phyloP scores from a whole-genome alignment of 768 basidiomycete genomes.

The Lactifluus pinguis region DNA sequence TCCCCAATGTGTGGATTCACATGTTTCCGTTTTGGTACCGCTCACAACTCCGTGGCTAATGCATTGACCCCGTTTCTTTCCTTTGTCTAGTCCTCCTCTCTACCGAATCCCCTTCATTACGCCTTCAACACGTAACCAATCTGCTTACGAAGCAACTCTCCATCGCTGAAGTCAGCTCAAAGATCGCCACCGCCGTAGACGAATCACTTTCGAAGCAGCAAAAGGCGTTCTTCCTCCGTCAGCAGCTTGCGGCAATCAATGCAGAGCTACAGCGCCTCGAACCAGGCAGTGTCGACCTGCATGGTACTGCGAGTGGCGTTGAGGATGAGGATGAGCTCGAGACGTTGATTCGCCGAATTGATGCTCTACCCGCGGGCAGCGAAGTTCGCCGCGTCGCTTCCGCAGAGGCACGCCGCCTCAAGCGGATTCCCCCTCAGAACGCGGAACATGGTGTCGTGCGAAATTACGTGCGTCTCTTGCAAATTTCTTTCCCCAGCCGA shows the following conservation, averaged over 20 bases:
- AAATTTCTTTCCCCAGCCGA: not conserved
- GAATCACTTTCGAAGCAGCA: slow-evolving; percentile 83
- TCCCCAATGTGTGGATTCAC: not conserved
- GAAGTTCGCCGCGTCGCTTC: slow-evolving; percentile 80
- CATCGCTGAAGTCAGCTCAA: slow-evolving; percentile 73
- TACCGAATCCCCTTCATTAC: slow-evolving; percentile 49
- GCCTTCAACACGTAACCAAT: slow-evolving; percentile 57
- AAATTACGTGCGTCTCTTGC: slow-evolving; percentile 50
- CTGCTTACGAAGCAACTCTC: slow-evolving; percentile 68
- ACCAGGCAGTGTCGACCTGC: not conserved
- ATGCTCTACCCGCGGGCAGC: slow-evolving; percentile 59
- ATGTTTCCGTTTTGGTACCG: not conserved
- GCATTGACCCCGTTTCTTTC: not conserved
- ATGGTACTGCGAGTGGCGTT: not conserved
- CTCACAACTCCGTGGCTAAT: not conserved
- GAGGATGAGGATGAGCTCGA: slow-evolving; percentile 77
- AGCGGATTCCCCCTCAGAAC: slow-evolving; percentile 81
- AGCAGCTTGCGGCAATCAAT: slow-evolving; percentile 74
- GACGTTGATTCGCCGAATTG: slow-evolving; percentile 62
- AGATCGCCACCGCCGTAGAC: slow-evolving; percentile 72
- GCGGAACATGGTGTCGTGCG: slow-evolving; percentile 87
- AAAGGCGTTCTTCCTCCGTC: slow-evolving; percentile 79
- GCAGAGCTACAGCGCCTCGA: slow-evolving; percentile 59
- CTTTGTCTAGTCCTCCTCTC: slow-evolving; percentile 45
- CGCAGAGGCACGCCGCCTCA: slow-evolving; percentile 75